A percentile compares a stretch with the other conserved stretches of the same genome.
Evolutionary conservation across 345 rosid species (phyloP).

Genomic region (Schrenkiella parvula): DNA sequence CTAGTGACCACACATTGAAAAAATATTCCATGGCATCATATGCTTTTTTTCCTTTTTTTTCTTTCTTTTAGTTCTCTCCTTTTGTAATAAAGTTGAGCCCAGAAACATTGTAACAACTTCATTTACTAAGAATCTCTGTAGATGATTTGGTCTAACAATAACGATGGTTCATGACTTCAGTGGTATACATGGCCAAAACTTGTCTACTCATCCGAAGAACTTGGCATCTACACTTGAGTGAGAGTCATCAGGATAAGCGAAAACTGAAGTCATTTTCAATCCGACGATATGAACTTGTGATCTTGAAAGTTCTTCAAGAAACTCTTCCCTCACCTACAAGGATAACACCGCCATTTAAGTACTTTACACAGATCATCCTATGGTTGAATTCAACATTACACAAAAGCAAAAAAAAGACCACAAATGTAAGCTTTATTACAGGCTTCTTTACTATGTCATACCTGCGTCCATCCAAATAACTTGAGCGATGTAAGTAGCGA

Average conservation of each 20-base stretch:
- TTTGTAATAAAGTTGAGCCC: neutral
- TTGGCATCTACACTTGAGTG: conserved; percentile 20
- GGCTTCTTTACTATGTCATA: conserved; percentile 9
- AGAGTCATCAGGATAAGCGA: conserved; percentile 20
- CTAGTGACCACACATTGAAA: neutral
- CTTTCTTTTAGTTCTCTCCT: neutral
- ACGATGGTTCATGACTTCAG: neutral
- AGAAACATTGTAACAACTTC: conserved; percentile 3
- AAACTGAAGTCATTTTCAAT: conserved; percentile 19
- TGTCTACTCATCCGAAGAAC: conserved; percentile 16
- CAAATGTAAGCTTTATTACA: neutral
- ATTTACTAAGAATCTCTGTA: neutral
- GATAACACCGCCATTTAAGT: neutral
- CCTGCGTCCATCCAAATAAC: conserved; percentile 67
- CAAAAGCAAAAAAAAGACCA: neutral
- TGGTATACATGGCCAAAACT: conserved; percentile 2
- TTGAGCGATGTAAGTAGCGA: conserved; percentile 43
- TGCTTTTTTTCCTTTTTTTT: neutral
- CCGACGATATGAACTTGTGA: conserved; percentile 35
- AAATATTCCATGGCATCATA: conserved; percentile 24
- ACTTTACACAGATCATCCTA: neutral
- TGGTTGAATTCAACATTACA: neutral
- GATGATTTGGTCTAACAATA: neutral
- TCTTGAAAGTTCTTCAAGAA: conserved; percentile 35
- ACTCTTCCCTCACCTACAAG: conserved; percentile 1